phyloP scores from a whole-genome alignment of 345 rosid genomes.

The Ceriops tagal region DNA sequence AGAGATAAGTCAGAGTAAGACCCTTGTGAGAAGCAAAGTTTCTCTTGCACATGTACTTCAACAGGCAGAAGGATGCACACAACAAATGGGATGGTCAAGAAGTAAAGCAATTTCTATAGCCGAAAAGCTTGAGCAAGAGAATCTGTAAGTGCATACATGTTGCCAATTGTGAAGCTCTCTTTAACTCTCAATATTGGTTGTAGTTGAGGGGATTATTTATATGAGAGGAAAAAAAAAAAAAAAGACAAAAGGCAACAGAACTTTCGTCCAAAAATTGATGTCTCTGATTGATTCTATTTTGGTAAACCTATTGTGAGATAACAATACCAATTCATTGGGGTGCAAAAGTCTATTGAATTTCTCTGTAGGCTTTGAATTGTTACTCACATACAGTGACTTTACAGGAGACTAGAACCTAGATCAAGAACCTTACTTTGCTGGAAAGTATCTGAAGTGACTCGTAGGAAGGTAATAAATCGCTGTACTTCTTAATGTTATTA shows the following conservation, averaged over 20 bases:
- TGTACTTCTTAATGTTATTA: not conserved
- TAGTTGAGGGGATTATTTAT: not conserved
- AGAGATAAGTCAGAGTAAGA: conserved; percentile 51
- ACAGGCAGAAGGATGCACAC: conserved; percentile 76
- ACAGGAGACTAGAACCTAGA: conserved; percentile 86
- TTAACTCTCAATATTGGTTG: not conserved
- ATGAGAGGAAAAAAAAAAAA: no score
- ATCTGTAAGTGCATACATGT: conserved; percentile 53
- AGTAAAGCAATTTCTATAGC: conserved; percentile 82
- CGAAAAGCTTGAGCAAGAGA: conserved; percentile 95
- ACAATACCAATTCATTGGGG: not conserved
- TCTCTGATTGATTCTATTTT: not conserved
- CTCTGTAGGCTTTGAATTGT: not conserved
- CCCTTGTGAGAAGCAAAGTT: conserved; percentile 89
- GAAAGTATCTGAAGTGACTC: conserved; percentile 62
- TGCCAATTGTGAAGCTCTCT: not conserved
- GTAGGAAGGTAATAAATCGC: conserved; percentile 57
- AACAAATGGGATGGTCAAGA: conserved; percentile 72
- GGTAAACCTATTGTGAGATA: not conserved
- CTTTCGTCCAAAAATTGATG: not conserved
- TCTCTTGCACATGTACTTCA: conserved; percentile 84
- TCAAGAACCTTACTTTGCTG: conserved; percentile 89
- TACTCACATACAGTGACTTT: conserved; percentile 16
- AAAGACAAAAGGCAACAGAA: not conserved
- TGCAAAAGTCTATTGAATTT: not conserved